phyloP scores from a whole-genome alignment of 345 rosid genomes.

The Hibiscus mutabilis region DNA sequence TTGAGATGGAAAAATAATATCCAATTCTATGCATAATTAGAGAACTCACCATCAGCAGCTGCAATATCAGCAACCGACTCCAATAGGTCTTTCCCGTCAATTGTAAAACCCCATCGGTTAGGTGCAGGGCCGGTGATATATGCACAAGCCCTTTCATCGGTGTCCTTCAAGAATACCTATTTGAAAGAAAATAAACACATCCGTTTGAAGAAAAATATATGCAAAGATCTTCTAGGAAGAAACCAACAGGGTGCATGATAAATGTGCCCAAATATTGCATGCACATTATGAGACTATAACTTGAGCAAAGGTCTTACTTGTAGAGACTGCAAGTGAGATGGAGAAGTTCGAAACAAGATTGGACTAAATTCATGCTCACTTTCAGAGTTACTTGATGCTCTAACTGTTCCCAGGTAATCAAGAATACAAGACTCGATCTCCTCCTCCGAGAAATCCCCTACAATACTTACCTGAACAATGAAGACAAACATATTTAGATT shows the following conservation, averaged over 20 bases:
- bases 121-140: conserved; percentile 99
- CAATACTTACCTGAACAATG: conserved; percentile 70
- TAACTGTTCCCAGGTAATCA: conserved; percentile 90
- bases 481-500: conserved; percentile 13
- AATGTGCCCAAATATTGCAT: neutral
- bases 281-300: conserved; percentile 4
- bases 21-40: neutral
- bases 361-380: conserved; percentile 39
- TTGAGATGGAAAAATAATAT: conserved; percentile 4
- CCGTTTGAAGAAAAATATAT: conserved; percentile 4
- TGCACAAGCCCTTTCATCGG: conserved; percentile 99
- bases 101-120: conserved; percentile 94
- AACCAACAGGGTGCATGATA: conserved; percentile 7
- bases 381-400: conserved; percentile 41
- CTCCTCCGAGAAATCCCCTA: conserved; percentile 90
- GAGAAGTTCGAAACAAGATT: conserved; percentile 60
- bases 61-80: conserved; percentile 46
- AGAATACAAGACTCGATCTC: conserved; percentile 79
- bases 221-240: neutral
- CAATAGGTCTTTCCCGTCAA: conserved; percentile 75
- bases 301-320: conserved; percentile 50
- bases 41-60: conserved; percentile 46
- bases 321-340: conserved; percentile 68
- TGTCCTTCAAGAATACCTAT: conserved; percentile 94
- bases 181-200: conserved; percentile 16